Evolutionary conservation across 1,139 yeast species (phyloP), one percentile per base, ranked within the genome.

Genomic region (Wickerhamomyces sp.): DNA sequence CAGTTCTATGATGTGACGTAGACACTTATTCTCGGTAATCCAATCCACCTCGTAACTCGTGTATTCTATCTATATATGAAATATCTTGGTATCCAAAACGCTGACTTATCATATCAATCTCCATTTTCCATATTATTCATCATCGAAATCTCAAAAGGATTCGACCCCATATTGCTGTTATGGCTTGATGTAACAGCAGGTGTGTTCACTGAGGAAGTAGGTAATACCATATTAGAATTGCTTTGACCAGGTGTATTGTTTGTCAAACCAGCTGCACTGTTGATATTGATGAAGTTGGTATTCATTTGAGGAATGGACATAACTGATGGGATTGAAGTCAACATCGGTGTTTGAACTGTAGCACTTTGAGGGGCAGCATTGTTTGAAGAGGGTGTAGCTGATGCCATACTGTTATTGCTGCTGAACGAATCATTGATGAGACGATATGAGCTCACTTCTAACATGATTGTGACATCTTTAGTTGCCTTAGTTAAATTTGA

Each of bases 401-500:
- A 45, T 56, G 65, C 53, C 61, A 61, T 10, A 15, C 9, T 37
- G 7, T 33, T 15, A 7, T 15, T 29, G 5, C 18, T 32, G 34
- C 31, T 29, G 31, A 29, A 59, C 46, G 57, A 42, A 33, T 59
- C 51, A 47, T 59, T 43, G 61, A 66, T 45, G 58, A 68, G 37
- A 46, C 75, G 73, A 61, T 78, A 76, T 7, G 81, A 69, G 44
- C 83, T 76, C 41, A 73, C 70, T 59, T 90, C 96, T 40, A 90
- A 67, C 55, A 87, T 72, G 13, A 87, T 81, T 0, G 97, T 90
- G 11, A 91, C 87, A 57, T 91, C 98, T 59, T 91, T 91, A 3
- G 96, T 88, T 6, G 91, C 85, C 52, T 89, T 82, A 0, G 97
- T 90, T 47, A 91, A 69, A 33, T 81, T 78, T 0, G 96, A 88